Percentiles rank a stretch among this genome's conserved stretches.
These are phyloP conservation scores for Cenchrus purpureus DNA, from an alignment of 176 grass and related monocot species.

Conservation along the genomic window DNA sequence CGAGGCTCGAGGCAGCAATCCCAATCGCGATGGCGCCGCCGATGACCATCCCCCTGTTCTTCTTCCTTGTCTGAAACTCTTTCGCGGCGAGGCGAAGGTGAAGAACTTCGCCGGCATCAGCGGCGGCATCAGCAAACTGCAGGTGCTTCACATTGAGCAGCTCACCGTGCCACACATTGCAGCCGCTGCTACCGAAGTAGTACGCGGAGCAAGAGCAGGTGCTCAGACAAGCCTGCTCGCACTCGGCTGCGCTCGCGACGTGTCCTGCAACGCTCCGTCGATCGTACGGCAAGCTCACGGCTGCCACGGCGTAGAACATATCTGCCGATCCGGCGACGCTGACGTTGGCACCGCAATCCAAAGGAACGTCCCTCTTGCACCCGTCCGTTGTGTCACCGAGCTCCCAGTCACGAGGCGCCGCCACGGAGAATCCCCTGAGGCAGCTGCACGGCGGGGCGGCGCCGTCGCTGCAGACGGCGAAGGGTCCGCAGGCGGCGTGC, in stretches of 20 bases:
- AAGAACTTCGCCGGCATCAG: too few species aligned
- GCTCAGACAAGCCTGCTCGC: background rate
- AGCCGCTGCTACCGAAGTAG: background rate
- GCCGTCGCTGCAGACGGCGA: background rate
- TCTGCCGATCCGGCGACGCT: background rate
- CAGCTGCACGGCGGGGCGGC: background rate
- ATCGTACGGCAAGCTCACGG: too few species aligned
- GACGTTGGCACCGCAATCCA: too few species aligned
- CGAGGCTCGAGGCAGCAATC: too few species aligned
- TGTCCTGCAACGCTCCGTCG: too few species aligned
- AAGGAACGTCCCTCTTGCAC: background rate
- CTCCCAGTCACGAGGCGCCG: background rate
- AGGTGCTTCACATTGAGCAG: background rate
- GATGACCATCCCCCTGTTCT: too few species aligned
- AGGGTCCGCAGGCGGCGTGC: background rate
- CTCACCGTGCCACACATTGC: background rate
- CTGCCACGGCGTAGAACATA: background rate
- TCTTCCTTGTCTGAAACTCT: background rate
- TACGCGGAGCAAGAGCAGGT: background rate
- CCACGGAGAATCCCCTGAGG: background rate
- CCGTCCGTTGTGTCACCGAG: background rate
- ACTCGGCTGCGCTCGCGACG: background rate
- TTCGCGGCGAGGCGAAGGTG: background rate
- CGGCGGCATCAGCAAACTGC: background rate
- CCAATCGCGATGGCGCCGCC: too few species aligned